phyloP scores from a whole-genome alignment of 306 rosid species.

The Lupinus albus region DNA sequence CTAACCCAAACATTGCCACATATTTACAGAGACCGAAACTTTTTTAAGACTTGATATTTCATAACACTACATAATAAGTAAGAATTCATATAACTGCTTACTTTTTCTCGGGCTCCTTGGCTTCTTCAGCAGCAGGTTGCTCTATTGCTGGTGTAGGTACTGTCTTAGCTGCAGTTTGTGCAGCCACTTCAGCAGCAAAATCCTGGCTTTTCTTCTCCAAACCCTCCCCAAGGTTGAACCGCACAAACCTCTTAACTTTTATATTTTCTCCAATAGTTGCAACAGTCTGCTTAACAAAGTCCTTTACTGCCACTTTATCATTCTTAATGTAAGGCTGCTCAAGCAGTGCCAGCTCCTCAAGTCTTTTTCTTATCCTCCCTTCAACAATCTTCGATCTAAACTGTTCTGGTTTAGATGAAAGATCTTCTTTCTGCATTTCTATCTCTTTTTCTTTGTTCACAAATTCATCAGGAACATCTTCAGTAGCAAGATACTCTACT shows the following conservation, averaged over 20 bases:
- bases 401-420: conserved; percentile 91
- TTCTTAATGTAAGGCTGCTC: conserved; percentile 95
- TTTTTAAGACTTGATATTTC: background rate
- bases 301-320: conserved; percentile 83
- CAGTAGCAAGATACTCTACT: conserved; percentile 70
- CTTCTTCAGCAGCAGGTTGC: conserved; percentile 58
- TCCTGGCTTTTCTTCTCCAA: conserved; percentile 95
- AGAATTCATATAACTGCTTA: conserved; percentile 48
- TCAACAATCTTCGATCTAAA: conserved; percentile 87
- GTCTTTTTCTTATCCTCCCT: conserved; percentile 91
- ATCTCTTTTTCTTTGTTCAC: conserved; percentile 82
- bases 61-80: conserved; percentile 23
- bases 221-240: conserved; percentile 97
- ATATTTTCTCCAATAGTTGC: conserved; percentile 96
- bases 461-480: conserved; percentile 80
- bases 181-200: conserved; percentile 99
- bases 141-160: conserved; percentile 52
- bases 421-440: conserved; percentile 99
- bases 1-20: too few species aligned
- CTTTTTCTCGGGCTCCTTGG: conserved; percentile 68
- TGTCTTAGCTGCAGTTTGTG: conserved; percentile 83
- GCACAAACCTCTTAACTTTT: conserved; percentile 87
- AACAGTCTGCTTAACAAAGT: conserved; percentile 89
- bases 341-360: conserved; percentile 86
- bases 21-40: too few species aligned